A percentile compares a stretch with the other conserved stretches of the same genome.
Evolutionary conservation across 2,329 filamentous ascomycete genomes (phyloP).

Genomic region (Penicillium hesseltinei): DNA sequence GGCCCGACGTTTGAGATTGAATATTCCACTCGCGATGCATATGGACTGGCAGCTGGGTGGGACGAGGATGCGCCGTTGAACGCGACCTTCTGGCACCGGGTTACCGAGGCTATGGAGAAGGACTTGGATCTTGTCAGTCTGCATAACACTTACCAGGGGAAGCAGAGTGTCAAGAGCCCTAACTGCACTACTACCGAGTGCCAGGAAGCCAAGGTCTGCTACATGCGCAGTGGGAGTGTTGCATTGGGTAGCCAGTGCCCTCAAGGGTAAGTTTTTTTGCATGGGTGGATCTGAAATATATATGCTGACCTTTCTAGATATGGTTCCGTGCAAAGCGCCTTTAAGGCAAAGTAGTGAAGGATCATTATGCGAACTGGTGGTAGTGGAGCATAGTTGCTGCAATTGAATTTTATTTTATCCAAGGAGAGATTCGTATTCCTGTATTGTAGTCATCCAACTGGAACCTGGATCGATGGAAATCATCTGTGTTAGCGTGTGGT

Average conservation of each 20-base stretch:
- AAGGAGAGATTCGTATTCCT: neutral
- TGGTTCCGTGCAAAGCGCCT: constrained; percentile 44
- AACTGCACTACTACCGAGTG: constrained; percentile 54
- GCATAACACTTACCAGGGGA: constrained; percentile 55
- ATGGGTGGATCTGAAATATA: neutral
- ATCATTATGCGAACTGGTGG: neutral
- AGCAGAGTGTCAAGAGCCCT: constrained; percentile 51
- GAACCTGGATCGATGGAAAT: too few relatives aligned
- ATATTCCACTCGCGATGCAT: constrained; percentile 53
- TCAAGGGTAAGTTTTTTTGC: constrained; percentile 43
- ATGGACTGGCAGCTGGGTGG: constrained; percentile 48
- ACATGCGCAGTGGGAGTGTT: constrained; percentile 57
- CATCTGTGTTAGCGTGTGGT: constrained; percentile 7
- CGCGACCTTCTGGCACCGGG: constrained; percentile 58
- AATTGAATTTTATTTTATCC: neutral
- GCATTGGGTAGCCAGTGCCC: constrained; percentile 53
- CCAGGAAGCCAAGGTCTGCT: constrained; percentile 56
- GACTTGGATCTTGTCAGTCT: constrained; percentile 49
- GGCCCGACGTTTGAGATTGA: constrained; percentile 52
- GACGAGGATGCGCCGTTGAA: constrained; percentile 53
- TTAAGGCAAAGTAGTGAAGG: constrained; percentile 11
- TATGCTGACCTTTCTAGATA: constrained; percentile 26
- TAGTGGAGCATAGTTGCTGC: too few relatives aligned
- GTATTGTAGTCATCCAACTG: too few relatives aligned
- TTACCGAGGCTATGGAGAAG: constrained; percentile 57